Percentiles rank a stretch among this genome's conserved stretches.
phyloP scores from a whole-genome alignment of 192 early-diverging fungal species.

The Entophlyctis helioformis region DNA sequence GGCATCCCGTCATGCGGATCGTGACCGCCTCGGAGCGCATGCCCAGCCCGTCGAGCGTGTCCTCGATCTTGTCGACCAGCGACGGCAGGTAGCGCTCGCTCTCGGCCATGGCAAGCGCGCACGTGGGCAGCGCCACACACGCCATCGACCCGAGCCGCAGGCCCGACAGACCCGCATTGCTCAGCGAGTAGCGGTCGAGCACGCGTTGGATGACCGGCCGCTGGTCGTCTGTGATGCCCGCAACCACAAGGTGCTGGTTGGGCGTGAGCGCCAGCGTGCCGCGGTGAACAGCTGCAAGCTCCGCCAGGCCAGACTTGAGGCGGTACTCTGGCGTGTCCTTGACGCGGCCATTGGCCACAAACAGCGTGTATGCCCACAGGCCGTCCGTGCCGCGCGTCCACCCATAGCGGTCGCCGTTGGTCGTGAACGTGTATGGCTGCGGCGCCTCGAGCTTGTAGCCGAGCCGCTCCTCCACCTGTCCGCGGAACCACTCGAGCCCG shows the following conservation, averaged over 20 bases:
- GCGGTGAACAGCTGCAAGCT: conserved; percentile 57
- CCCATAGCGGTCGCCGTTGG: conserved; percentile 91
- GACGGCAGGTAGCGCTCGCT: conserved; percentile 88
- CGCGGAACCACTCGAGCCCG: conserved; percentile 82
- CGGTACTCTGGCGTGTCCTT: conserved; percentile 63
- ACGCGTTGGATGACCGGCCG: conserved; percentile 34
- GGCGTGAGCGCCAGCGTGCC: conserved; percentile 81
- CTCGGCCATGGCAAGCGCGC: conserved; percentile 93
- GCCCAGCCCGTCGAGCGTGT: conserved; percentile 65
- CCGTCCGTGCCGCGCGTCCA: conserved; percentile 66
- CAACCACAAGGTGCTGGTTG: conserved; percentile 85
- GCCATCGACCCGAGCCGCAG: conserved; percentile 87
- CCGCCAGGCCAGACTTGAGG: conserved; percentile 64
- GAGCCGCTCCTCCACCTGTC: conserved; percentile 68
- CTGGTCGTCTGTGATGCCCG: conserved; percentile 60
- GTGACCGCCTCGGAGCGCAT: conserved; percentile 80
- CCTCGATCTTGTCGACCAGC: conserved; percentile 70
- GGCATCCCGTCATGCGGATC: conserved; percentile 96
- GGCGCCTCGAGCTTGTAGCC: conserved; percentile 59
- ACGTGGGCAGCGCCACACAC: conserved; percentile 91
- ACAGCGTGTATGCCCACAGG: conserved; percentile 73
- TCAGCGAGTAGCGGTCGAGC: conserved; percentile 62
- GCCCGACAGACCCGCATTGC: conserved; percentile 63
- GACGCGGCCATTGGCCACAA: conserved; percentile 85
- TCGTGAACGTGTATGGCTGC: conserved; percentile 65